A percentile compares a stretch with the other conserved stretches of the same genome.
Conservation (phyloP, 2,329 filamentous ascomycete genomes). For the Acephala macrosclerotiorum region DNA sequence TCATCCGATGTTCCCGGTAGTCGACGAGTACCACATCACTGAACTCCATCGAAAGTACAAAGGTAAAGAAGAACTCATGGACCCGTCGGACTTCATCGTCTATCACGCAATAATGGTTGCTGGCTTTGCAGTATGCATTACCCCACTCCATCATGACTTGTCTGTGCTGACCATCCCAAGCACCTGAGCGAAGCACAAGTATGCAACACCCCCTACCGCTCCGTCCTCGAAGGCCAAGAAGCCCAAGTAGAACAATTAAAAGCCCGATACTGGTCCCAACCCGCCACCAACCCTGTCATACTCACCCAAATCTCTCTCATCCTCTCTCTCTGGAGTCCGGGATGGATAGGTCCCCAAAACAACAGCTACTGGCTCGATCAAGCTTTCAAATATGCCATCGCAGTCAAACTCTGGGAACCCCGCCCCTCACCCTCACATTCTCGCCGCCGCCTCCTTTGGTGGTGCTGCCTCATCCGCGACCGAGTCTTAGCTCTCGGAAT, state of each 20-base stretch:
- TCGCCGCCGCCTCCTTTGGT: constrained; percentile 21
- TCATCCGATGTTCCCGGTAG: constrained; percentile 29
- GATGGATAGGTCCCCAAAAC: constrained; percentile 23
- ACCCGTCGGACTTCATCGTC: constrained; percentile 22
- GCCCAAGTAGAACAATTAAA: constrained; percentile 24
- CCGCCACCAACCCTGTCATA: constrained; percentile 17
- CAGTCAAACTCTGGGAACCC: constrained; percentile 17
- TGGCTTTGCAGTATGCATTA: constrained; percentile 20
- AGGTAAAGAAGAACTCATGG: constrained; percentile 27
- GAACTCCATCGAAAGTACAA: constrained; percentile 24
- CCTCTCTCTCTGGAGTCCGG: constrained; percentile 23
- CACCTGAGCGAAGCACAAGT: constrained; percentile 28
- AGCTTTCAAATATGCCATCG: constrained; percentile 26
- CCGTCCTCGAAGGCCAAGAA: constrained; percentile 26
- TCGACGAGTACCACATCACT: constrained; percentile 24
- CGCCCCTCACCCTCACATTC: not conserved
- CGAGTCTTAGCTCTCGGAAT: constrained; percentile 25
- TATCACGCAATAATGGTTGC: constrained; percentile 27
- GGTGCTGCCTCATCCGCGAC: constrained; percentile 27
- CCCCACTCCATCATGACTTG: not conserved
- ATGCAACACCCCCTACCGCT: constrained; percentile 21
- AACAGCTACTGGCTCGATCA: constrained; percentile 29
- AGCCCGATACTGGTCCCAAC: constrained; percentile 27
- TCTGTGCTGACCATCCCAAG: not conserved
- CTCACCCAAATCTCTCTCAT: constrained; percentile 28